Percentiles rank a stretch among this genome's conserved stretches.
phyloP scores from a whole-genome alignment of 805 yeast genomes.

The Pichia occidentalis region DNA sequence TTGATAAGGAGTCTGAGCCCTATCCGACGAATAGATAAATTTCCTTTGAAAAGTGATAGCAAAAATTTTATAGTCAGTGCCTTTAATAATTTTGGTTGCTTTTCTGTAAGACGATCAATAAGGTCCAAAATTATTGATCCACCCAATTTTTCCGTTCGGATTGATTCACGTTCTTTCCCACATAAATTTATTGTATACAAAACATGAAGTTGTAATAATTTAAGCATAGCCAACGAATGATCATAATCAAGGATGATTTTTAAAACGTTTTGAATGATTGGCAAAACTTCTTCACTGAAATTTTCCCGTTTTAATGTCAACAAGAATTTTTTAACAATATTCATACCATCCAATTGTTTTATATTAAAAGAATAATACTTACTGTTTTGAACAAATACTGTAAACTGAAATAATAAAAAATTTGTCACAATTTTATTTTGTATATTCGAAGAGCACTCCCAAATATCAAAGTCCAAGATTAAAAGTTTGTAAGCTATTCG shows the following conservation, averaged over 20 bases:
- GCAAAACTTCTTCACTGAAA: constrained; percentile 33
- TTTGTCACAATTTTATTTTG: constrained; percentile 38
- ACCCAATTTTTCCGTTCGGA: constrained; percentile 25
- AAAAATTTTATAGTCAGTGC: constrained; percentile 63
- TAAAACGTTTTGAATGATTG: constrained; percentile 35
- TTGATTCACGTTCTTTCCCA: constrained; percentile 12
- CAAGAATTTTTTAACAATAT: constrained; percentile 36
- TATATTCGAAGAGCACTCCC: constrained; percentile 33
- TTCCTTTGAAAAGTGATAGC: constrained; percentile 41
- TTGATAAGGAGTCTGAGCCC: constrained; percentile 42
- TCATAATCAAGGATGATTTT: constrained; percentile 38
- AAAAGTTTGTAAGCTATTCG: constrained; percentile 50
- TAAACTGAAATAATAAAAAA: constrained; percentile 51
- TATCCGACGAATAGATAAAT: constrained; percentile 33
- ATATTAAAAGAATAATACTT: constrained; percentile 45
- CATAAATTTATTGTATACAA: constrained; percentile 39
- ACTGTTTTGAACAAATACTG: constrained; percentile 48
- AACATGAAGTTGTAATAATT: constrained; percentile 44
- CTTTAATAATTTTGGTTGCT: constrained; percentile 36
- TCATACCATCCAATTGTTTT: constrained; percentile 47
- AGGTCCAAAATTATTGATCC: constrained; percentile 34
- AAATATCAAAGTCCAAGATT: constrained; percentile 57
- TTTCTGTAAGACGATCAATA: constrained; percentile 36
- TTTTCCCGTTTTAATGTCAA: constrained; percentile 42
- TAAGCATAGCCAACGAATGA: constrained; percentile 48